Evolutionary conservation across 75 land plant species (phyloP).

Genomic region (Larix kaempferi): DNA sequence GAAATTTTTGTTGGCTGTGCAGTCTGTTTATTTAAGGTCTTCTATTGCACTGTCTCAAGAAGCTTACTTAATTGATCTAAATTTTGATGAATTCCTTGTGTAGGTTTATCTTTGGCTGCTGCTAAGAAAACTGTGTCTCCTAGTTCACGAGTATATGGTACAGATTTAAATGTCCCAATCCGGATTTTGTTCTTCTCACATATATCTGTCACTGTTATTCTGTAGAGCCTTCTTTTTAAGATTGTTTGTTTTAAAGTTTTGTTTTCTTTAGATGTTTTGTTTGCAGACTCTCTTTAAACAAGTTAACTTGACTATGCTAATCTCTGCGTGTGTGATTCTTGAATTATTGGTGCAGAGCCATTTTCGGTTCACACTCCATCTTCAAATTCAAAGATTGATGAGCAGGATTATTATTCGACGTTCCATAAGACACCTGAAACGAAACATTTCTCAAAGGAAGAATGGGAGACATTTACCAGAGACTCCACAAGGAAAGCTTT

Average conservation of each 20-base stretch:
- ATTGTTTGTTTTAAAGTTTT: not conserved
- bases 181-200: not conserved
- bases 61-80: not conserved
- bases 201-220: too few species aligned
- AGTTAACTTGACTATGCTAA: too few species aligned
- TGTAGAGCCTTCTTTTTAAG: too few species aligned
- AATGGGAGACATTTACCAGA: constrained; percentile 68
- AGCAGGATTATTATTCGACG: constrained; percentile 49
- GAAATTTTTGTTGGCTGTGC: not conserved
- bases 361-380: not conserved
- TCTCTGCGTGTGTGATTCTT: too few species aligned
- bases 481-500: constrained; percentile 52
- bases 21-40: not conserved
- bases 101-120: constrained; percentile 3
- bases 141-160: constrained; percentile 1
- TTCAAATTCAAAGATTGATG: constrained; percentile 3
- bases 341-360: too few species aligned
- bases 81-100: not conserved
- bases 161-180: not conserved
- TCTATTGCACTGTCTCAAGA: not conserved
- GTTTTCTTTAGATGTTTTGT: not conserved
- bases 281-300: not conserved
- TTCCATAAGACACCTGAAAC: constrained; percentile 70
- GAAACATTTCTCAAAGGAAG: constrained; percentile 56
- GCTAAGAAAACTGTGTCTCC: not conserved